Evolutionary conservation across 257 asterid genomes (phyloP).

Genomic region (Capsicum baccatum): DNA sequence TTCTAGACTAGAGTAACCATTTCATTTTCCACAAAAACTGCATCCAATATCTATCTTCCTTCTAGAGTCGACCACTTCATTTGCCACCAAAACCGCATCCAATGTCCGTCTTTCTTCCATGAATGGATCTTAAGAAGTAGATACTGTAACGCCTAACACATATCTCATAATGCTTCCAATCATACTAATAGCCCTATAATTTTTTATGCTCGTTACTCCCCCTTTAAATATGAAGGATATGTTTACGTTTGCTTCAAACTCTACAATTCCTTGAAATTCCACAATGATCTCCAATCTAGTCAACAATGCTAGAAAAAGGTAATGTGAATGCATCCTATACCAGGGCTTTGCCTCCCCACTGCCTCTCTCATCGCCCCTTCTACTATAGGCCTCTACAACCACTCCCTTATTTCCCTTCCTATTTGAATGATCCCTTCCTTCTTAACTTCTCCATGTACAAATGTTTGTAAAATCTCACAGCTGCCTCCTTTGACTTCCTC

Average conservation of each 20-base stretch:
- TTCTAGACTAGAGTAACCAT: background rate
- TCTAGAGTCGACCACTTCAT: background rate
- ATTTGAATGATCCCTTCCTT: background rate
- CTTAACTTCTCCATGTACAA: background rate
- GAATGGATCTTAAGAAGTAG: conserved; percentile 1
- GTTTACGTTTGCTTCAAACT: background rate
- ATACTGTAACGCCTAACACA: background rate
- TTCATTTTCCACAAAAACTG: background rate
- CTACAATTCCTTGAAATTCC: background rate
- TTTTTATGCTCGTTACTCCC: background rate
- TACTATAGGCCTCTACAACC: conserved; percentile 9
- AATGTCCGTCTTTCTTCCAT: background rate
- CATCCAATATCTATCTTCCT: background rate
- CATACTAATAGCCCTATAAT: background rate
- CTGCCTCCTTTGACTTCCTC: background rate
- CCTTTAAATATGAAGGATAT: background rate
- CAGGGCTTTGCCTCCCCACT: background rate
- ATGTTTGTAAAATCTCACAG: background rate
- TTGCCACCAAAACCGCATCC: conserved; percentile 15
- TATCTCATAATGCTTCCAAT: background rate
- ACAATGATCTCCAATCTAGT: background rate
- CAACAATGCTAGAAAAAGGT: background rate
- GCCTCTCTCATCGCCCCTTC: background rate
- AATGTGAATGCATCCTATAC: background rate
- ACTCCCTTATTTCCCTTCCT: background rate